Evolutionary conservation across 441 rosid species (phyloP), one percentile per base, ranked within the genome.

Genomic region (Pelargonium cotyledonis): DNA sequence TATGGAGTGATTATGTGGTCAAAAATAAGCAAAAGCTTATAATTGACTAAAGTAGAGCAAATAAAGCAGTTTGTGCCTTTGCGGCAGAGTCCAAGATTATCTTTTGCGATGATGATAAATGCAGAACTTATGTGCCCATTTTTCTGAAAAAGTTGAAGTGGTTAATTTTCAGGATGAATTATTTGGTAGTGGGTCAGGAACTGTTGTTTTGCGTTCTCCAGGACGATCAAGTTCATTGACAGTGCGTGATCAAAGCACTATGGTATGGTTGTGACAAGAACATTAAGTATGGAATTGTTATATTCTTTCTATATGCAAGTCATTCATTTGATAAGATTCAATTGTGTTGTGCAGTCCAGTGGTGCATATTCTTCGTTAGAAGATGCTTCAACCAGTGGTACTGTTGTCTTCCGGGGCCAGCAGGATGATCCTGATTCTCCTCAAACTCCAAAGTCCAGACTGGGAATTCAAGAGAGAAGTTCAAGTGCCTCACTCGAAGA

Each of bases 341-440:
- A 68, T 60, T 75, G 70, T 84, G 65, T 70, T 73, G 65, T 90
- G 86, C 81, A 95, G 99, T 88, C 91, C 77, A 82, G 87, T 81
- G 77, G 88, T 80, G 75, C 80, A 71, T 74, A 80, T 75, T 66
- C 88, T 43, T 85, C 96, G 69, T 73, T 76, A 79, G 97, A 92
- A 82, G 98, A 95, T 83, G 89, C 88, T 80, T 92, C 96, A 73
- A 80, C 96, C 49, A 89, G 90, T 88, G 97, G 99, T 77, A 92
- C 98, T 67, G 91, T 95, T 78, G 91, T 95, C 68, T 75, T 86
- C 61, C 98, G 90, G 21, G 93, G 93, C 58, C 98, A 85, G 70
- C 88, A 77, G 53, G 95, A 92, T 76, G 98, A 89, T 68, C 80
- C 85, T 71, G 97, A 82, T 77, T 90, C 91, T 80, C 92, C 95